phyloP scores from a whole-genome alignment of 768 basidiomycete species.

The Boletus rubroflammeus region DNA sequence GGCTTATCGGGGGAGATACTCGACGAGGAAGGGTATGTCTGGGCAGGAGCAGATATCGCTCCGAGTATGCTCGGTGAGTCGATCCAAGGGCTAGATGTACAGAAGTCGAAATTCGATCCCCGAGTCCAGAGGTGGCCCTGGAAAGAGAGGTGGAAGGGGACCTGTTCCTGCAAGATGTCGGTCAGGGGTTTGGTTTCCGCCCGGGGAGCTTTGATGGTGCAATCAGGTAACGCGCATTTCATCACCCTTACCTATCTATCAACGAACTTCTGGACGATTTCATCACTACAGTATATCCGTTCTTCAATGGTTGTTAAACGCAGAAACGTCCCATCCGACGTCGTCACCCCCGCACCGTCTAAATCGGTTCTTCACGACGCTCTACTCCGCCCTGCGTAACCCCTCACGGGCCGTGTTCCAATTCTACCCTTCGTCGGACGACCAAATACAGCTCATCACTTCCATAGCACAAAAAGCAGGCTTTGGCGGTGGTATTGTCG shows the following conservation, averaged over 20 bases:
- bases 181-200: conserved; percentile 95
- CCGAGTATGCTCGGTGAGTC: conserved; percentile 93
- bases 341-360: conserved; percentile 87
- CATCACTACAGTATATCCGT: conserved; percentile 78
- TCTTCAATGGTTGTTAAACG: conserved; percentile 98
- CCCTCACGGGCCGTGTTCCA: conserved; percentile 86
- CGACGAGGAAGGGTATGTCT: conserved; percentile 89
- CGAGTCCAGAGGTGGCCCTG: conserved; percentile 77
- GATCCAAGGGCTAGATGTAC: background rate
- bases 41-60: conserved; percentile 92
- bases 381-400: conserved; percentile 81
- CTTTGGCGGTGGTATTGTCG: conserved; percentile 93
- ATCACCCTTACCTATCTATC: background rate
- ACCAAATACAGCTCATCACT: conserved; percentile 94
- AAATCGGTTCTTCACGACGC: conserved; percentile 87
- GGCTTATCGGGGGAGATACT: conserved; percentile 95
- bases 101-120: background rate
- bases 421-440: conserved; percentile 96
- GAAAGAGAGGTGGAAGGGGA: conserved; percentile 96
- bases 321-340: conserved; percentile 85
- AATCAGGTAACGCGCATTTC: conserved; percentile 62
- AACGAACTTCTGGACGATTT: background rate
- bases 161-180: conserved; percentile 94
- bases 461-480: conserved; percentile 90
- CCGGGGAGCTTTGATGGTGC: conserved; percentile 98